Evolutionary conservation across 805 yeast species (phyloP).

Genomic region (Vanderwaltozyma tropicalis): DNA sequence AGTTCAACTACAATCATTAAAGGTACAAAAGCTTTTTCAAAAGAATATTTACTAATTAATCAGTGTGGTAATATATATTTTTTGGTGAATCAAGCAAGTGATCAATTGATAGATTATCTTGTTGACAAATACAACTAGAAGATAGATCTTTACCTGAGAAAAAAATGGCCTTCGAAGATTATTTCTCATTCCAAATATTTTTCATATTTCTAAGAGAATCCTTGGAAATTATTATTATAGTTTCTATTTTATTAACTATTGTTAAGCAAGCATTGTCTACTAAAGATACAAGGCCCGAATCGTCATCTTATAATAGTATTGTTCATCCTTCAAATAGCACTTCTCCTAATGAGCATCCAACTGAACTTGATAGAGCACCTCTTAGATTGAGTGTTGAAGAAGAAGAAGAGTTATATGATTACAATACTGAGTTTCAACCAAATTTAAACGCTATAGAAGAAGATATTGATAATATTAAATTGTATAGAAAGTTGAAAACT

Average conservation of each 20-base stretch:
- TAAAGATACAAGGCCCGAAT: slow-evolving; percentile 9
- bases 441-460: slow-evolving; percentile 8
- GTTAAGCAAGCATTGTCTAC: slow-evolving; percentile 47
- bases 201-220: slow-evolving; percentile 67
- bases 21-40: no score
- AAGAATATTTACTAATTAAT: no score
- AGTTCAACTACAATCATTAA: no score
- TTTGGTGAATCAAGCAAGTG: no score
- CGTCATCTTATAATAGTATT: neutral
- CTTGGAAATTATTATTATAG: slow-evolving; percentile 63
- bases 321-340: neutral
- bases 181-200: slow-evolving; percentile 63
- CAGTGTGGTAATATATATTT: no score
- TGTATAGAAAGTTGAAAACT: slow-evolving; percentile 39
- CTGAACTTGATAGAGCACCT: neutral
- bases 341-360: neutral
- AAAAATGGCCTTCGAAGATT: slow-evolving; percentile 31
- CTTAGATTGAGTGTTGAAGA: slow-evolving; percentile 1
- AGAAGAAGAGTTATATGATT: slow-evolving; percentile 3
- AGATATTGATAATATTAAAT: slow-evolving; percentile 19
- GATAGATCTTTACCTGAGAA: no score
- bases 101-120: no score
- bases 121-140: no score
- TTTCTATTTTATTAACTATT: slow-evolving; percentile 63
- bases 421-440: slow-evolving; percentile 2